Evolutionary conservation across 225 moss, liverwort and hornwort species (phyloP).

Genomic region (Pseudoscleropodium purum): DNA sequence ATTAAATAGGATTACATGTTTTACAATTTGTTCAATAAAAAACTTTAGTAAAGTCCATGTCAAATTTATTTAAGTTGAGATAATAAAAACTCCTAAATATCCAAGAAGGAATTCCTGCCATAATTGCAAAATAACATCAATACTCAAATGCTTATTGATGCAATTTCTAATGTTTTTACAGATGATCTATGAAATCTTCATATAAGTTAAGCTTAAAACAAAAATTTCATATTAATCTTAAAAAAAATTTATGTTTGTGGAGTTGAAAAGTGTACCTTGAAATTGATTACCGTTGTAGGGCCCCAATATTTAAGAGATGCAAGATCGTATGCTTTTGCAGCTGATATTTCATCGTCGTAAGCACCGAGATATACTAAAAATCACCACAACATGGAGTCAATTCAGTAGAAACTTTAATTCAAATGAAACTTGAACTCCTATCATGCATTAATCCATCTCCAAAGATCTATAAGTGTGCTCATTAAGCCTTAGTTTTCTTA

Average conservation of each 20-base stretch:
- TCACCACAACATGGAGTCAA: neutral
- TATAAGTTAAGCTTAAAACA: fast-evolving
- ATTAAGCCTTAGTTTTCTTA: no score
- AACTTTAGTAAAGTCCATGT: neutral
- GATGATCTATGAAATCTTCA: neutral
- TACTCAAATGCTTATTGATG: no score
- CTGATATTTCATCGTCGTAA: conserved; percentile 41
- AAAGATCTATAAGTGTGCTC: no score
- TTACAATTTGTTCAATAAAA: neutral
- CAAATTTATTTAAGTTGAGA: neutral
- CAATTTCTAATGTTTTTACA: neutral
- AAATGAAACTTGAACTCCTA: neutral
- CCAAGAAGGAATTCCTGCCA: neutral
- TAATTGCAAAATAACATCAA: no score
- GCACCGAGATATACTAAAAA: conserved; percentile 32
- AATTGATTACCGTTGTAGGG: neutral
- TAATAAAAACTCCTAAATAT: no score
- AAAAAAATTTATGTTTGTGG: neutral
- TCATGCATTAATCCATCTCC: neutral
- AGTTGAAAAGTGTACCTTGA: neutral
- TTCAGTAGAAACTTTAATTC: no score
- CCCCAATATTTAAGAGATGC: conserved; percentile 36
- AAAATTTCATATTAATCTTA: neutral
- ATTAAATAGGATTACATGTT: neutral
- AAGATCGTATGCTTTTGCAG: conserved; percentile 53